Evolutionary conservation across 768 basidiomycete genomes (phyloP).

Genomic region (Pholiota molesta): DNA sequence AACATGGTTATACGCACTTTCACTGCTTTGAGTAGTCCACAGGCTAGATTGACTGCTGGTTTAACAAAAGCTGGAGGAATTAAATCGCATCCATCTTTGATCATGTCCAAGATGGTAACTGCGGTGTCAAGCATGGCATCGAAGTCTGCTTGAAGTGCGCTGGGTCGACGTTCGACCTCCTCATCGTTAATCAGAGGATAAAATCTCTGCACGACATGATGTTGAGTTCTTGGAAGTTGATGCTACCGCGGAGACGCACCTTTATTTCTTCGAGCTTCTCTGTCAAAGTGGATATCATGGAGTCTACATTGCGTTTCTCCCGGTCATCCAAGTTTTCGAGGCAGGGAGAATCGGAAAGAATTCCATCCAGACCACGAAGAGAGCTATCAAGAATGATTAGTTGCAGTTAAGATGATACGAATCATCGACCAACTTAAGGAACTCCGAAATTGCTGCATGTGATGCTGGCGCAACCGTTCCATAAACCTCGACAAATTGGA

Average conservation of each 20-base stretch:
- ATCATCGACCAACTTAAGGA: neutral
- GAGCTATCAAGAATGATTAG: neutral
- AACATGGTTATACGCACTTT: neutral
- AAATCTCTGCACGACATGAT: neutral
- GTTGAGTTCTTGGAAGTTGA: neutral
- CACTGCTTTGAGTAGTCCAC: neutral
- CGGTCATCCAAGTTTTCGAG: neutral
- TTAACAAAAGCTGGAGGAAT: constrained; percentile 1
- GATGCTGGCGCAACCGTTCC: neutral
- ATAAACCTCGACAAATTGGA: neutral
- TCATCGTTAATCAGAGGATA: neutral
- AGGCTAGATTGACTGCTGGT: neutral
- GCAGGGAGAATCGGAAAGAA: neutral
- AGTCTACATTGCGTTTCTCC: neutral
- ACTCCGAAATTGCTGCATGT: neutral
- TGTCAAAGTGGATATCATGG: neutral
- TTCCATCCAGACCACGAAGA: neutral
- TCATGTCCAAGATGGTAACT: neutral
- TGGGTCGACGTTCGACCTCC: neutral
- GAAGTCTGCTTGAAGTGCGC: neutral
- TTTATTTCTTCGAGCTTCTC: neutral
- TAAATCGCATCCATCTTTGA: neutral
- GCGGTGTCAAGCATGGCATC: neutral
- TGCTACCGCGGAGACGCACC: neutral
- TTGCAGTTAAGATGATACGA: neutral